phyloP scores from a whole-genome alignment of 495 filamentous ascomycete species.

The Penicillium cosmopolitanum region DNA sequence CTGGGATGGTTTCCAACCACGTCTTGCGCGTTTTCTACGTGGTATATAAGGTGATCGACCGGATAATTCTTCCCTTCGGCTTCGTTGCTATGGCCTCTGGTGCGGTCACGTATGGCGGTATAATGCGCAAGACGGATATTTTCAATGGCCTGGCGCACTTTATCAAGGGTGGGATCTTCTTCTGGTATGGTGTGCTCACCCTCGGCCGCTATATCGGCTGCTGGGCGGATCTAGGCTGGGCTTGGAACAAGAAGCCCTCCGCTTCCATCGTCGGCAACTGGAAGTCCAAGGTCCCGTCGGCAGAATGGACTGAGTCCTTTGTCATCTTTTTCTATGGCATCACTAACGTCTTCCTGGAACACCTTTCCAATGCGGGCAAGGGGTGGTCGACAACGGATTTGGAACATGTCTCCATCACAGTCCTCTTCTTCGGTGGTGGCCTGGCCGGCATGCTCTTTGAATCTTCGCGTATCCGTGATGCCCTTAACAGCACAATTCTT shows the following conservation, averaged over 20 bases:
- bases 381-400: constrained; percentile 79
- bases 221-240: constrained; percentile 92
- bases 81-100: constrained; percentile 67
- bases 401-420: constrained; percentile 89
- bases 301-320: constrained; percentile 85
- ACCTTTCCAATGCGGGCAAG: constrained; percentile 70
- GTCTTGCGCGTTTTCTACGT: constrained; percentile 59
- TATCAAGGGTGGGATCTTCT: constrained; percentile 97
- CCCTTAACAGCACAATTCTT: constrained; percentile 69
- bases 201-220: constrained; percentile 89
- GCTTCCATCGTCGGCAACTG: constrained; percentile 57
- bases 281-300: constrained; percentile 70
- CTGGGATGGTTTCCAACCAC: constrained; percentile 63
- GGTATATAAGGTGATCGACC: constrained; percentile 64
- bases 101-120: constrained; percentile 69
- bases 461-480: constrained; percentile 66
- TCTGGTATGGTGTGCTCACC: constrained; percentile 86
- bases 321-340: constrained; percentile 88
- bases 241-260: constrained; percentile 86
- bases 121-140: constrained; percentile 63
- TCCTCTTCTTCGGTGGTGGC: constrained; percentile 96
- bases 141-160: constrained; percentile 93
- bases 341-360: constrained; percentile 92
- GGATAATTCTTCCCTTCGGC: constrained; percentile 64
- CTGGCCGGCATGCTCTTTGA: constrained; percentile 94